Base-by-base conservation (phyloP, 805 yeast genomes). In the Metschnikowia kunwiensis region DNA sequence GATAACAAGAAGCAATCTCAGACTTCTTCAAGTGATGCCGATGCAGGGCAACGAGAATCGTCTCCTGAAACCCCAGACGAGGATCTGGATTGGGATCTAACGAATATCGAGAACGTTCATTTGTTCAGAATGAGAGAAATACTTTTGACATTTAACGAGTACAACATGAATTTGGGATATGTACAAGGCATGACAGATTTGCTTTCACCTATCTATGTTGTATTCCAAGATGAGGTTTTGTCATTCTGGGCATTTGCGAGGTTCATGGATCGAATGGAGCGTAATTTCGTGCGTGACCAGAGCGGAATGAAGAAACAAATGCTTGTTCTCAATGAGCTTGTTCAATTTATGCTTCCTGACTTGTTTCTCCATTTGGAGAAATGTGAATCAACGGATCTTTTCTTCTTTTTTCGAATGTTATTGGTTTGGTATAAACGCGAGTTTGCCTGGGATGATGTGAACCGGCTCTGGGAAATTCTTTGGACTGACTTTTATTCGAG, bases 181-280 rank as follows among this genome's bases (percentile, higher is more conserved):
- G 96, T 93, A 13, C 99, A 93, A 63, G 99, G 99, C 2, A 93
- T 93, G 99, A 79, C 93, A 7, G 99, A 93, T 59, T 65, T 93
- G 34, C 65, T 93, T 24, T 83, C 96, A 0, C 97, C 97, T 0
- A 61, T 93, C 3, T 93, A 87, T 57, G 77, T 72, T 35, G 61
- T 54, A 52, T 66, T 49, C 47, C 72, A 74, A 47, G 95, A 89
- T 56, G 96, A 89, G 48, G 66, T 81, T 0, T 52, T 87, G 16
- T 70, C 96, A 5, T 93, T 93, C 58, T 87, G 96, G 94, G 81
- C 88, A 7, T 91, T 93, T 64, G 72, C 77, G 3, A 77, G 79
- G 25, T 86, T 86, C 48, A 91, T 93, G 97, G 87, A 86, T 33
- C 68, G 93, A 37, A 88, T 91, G 97, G 97, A 91, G 58, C 72